Evolutionary conservation across 768 basidiomycete genomes (phyloP).

Genomic region (Leucosporidium yakuticum): DNA sequence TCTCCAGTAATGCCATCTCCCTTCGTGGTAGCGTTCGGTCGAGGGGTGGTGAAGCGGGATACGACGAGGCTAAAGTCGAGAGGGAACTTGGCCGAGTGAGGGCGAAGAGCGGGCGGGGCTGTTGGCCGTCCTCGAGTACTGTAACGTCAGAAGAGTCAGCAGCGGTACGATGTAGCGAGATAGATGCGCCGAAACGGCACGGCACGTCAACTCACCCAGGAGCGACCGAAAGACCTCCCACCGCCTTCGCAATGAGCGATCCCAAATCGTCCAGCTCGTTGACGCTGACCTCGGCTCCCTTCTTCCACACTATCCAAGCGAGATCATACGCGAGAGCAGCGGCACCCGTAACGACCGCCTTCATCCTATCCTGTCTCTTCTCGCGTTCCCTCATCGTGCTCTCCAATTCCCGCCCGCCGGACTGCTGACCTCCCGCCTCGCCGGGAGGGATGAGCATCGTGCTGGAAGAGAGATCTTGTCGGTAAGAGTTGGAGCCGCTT

Average conservation of each 20-base stretch:
- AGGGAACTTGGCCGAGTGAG: not conserved
- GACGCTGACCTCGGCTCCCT: not conserved
- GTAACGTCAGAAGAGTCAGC: not conserved
- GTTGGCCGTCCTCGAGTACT: not conserved
- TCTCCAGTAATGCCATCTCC: not conserved
- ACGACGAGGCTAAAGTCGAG: not conserved
- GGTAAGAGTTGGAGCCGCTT: not conserved
- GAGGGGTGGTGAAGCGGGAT: not conserved
- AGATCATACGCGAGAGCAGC: constrained; percentile 27
- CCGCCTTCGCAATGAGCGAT: not conserved
- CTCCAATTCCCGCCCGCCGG: not conserved
- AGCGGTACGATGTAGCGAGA: not conserved
- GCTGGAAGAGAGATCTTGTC: not conserved
- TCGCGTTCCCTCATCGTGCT: not conserved
- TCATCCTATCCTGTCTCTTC: not conserved
- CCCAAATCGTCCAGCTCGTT: constrained; percentile 21
- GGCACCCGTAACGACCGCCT: constrained; percentile 12
- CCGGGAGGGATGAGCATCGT: not conserved
- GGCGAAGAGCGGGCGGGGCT: not conserved
- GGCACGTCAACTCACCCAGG: not conserved
- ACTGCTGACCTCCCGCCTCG: not conserved
- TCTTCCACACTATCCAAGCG: constrained; percentile 14
- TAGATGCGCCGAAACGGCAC: no score
- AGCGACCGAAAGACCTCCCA: not conserved
- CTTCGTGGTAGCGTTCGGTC: not conserved